Base-by-base conservation (phyloP, 2,329 filamentous ascomycete species). In the Lecanicillium sp. region DNA sequence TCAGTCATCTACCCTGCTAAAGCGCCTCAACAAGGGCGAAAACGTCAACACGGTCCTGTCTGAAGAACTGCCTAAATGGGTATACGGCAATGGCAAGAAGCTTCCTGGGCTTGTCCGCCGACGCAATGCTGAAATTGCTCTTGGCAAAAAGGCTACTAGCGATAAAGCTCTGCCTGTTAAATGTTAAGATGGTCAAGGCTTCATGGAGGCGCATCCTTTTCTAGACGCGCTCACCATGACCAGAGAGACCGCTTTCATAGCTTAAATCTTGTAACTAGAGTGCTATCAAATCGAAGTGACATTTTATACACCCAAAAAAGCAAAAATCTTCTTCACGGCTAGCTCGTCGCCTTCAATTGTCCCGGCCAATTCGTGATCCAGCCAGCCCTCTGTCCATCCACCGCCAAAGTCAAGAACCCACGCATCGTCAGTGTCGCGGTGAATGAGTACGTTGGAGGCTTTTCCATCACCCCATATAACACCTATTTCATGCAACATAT, bases 41-140 rank as follows among this genome's bases (percentile, higher is more conserved):
- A 47, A 55, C 20, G 49, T 56, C 22, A 54, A 55, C 43, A 60
- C 49, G 2, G 65, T 69, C 14, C 57, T 60, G 25, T 43, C 53
- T 19, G 42, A 62, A 45, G 65, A 69, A 52, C 48, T 70, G 20
- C 64, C 64, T 3, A 60, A 61, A 50, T 69, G 65, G 65, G 60
- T 60, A 32, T 50, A 61, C 44, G 64, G 54, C 15, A 54, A 53
- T 30, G 58, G 58, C 5, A 42, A 50, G 38, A 54, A 58, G 4
- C 45, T 66, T 8, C 52, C 56, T 6, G 65, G 65, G 1, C 52
- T 69, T 20, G 51, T 50, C 17, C 51, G 58, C 29, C 51, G 66
- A 17, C 56, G 65, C 31, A 51, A 56, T 10, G 63, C 58, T 1
- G 66, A 71, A 51, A 54, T 69, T 12, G 48, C 45, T 9, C 49